Evolutionary conservation across 352 stramenopile species (phyloP), one percentile per base, ranked within the genome.

Genomic region (Detonula confervacea): DNA sequence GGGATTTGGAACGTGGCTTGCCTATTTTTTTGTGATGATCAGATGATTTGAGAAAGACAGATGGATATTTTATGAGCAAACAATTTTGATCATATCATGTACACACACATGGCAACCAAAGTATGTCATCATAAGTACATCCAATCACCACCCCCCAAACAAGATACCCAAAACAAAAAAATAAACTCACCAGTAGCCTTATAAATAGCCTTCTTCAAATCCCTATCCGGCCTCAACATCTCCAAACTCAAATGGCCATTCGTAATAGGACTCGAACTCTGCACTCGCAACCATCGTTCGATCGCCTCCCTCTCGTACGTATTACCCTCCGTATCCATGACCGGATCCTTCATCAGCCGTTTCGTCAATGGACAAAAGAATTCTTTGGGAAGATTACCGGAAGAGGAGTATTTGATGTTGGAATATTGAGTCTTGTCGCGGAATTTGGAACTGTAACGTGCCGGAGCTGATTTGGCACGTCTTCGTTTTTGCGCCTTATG

Each of bases 191-290:
- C 73, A 51, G 54, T 63, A 14, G 61, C 51, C 33, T 82, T 82
- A 49, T 77, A 67, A 63, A 83, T 83, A 9, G 20, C 22, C 37
- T 30, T 46, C 35, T 80, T 78, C 55, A 87, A 69, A 20, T 74
- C 57, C 46, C 57, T 71, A 64, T 83, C 80, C 9, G 74, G 74
- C 35, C 39, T 47, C 14, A 87, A 61, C 56, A 81, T 70, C 1
- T 65, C 63, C 22, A 77, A 33, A 68, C 49, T 76, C 75, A 87
- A 63, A 71, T 67, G 61, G 22, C 49, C 62, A 59, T 81, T 77
- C 16, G 80, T 87, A 61, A 87, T 72, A 3, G 80, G 80, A 72
- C 73, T 84, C n/a, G 80, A 84, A 62, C 64, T 80, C 35, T 87
- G 70, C 20, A 71, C 62, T 22, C 60, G n/a, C 9, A 87, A 62